Evolutionary conservation across 2,329 filamentous ascomycete species (phyloP).

Genomic region (Botrytis sinoallii): DNA sequence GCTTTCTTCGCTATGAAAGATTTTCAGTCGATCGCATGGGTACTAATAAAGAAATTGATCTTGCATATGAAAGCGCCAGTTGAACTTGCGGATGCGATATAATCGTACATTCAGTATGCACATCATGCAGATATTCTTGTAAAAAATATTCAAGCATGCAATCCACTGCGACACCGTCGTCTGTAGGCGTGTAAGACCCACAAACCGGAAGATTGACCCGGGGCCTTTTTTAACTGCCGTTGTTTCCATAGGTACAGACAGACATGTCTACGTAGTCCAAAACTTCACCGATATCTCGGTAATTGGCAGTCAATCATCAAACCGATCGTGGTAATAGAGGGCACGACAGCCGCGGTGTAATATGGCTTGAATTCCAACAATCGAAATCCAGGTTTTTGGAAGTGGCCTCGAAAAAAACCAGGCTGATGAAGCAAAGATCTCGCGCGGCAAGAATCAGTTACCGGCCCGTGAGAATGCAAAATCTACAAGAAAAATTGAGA

Average conservation of each 20-base stretch:
- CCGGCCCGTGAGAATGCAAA: background rate
- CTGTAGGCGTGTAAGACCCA: background rate
- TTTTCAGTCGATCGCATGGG: background rate
- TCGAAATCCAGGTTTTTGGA: background rate
- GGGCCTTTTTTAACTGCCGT: background rate
- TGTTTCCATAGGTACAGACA: background rate
- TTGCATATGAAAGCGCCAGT: background rate
- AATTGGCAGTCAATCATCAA: background rate
- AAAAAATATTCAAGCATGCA: background rate
- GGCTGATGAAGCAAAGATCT: background rate
- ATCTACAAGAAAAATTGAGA: background rate
- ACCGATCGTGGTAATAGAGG: background rate
- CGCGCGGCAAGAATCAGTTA: background rate
- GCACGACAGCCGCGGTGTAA: conserved; percentile 11
- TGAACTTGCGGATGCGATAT: background rate
- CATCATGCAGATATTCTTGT: background rate
- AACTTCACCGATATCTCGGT: conserved; percentile 5
- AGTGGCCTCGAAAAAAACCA: too few species aligned
- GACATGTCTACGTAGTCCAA: background rate
- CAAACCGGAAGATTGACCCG: background rate
- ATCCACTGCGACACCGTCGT: background rate
- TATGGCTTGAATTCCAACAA: background rate
- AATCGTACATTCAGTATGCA: background rate
- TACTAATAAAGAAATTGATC: background rate
- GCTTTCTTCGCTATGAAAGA: background rate